Evolutionary conservation across 306 rosid species (phyloP).

Genomic region (Dryas drummondii): DNA sequence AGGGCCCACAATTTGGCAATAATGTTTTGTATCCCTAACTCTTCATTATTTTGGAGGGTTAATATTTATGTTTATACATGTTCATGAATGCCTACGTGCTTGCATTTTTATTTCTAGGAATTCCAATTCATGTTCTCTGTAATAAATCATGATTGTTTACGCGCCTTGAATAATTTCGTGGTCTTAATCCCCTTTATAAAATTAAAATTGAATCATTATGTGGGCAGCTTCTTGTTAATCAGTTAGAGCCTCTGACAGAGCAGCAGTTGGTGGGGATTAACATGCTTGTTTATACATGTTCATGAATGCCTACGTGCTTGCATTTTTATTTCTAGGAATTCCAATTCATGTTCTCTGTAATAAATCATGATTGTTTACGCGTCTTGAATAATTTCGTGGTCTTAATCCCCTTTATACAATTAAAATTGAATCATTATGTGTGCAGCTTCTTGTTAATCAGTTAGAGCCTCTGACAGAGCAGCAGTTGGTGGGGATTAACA

Average conservation of each 20-base stretch:
- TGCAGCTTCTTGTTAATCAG: constrained; percentile 84
- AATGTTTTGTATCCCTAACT: background rate
- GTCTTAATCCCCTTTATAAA: constrained; percentile 1
- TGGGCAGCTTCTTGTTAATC: constrained; percentile 80
- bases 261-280: constrained; percentile 79
- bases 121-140: background rate
- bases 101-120: background rate
- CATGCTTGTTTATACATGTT: too few relatives aligned
- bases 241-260: constrained; percentile 94
- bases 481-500: constrained; percentile 74
- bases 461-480: constrained; percentile 96
- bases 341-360: background rate
- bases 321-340: background rate
- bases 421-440: constrained; percentile 21
- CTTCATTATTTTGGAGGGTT: background rate
- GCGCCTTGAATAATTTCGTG: background rate
- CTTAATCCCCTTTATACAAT: constrained; percentile 2
- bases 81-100: background rate
- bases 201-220: constrained; percentile 20
- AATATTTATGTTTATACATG: background rate
- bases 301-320: background rate
- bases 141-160: background rate
- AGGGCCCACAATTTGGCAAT: background rate
- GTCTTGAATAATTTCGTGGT: background rate
- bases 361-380: background rate